A percentile compares a stretch with the other conserved stretches of the same genome.
phyloP scores from a whole-genome alignment of 768 basidiomycete genomes.

The Rhodocollybia butyracea region DNA sequence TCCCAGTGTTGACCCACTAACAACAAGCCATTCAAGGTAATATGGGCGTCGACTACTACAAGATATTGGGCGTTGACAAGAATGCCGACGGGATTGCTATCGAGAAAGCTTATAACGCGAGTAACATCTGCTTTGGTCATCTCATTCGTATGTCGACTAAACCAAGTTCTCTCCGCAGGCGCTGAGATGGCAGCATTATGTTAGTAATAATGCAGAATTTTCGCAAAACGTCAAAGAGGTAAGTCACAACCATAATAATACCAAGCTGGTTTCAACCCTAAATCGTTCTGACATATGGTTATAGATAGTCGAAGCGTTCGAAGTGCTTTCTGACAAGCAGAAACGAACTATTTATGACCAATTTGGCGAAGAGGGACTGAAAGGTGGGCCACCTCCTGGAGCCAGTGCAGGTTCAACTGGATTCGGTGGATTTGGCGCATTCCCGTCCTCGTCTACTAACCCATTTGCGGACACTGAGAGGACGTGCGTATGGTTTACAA shows the following conservation, averaged over 20 bases:
- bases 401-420: slow-evolving; percentile 41
- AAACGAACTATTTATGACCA: slow-evolving; percentile 89
- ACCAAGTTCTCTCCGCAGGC: slow-evolving; percentile 52
- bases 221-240: slow-evolving; percentile 92
- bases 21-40: too few relatives aligned
- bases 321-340: slow-evolving; percentile 86
- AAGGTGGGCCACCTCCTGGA: slow-evolving; percentile 56
- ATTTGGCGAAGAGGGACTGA: slow-evolving; percentile 93
- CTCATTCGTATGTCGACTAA: not conserved
- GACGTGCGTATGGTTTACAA: too few relatives aligned
- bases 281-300: not conserved
- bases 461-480: too few relatives aligned
- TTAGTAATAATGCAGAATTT: slow-evolving; percentile 84
- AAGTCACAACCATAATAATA: too few relatives aligned
- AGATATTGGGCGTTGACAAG: slow-evolving; percentile 69
- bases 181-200: slow-evolving; percentile 94
- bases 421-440: slow-evolving; percentile 41
- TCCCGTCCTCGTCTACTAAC: slow-evolving; percentile 57
- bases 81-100: slow-evolving; percentile 80
- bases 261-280: not conserved
- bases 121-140: slow-evolving; percentile 32
- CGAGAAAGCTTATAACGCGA: slow-evolving; percentile 95
- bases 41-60: slow-evolving; percentile 92
- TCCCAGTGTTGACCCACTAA: too few relatives aligned
- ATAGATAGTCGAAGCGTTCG: slow-evolving; percentile 92